Base-by-base conservation (phyloP, 345 rosid genomes). In the Populus pruinosa region DNA sequence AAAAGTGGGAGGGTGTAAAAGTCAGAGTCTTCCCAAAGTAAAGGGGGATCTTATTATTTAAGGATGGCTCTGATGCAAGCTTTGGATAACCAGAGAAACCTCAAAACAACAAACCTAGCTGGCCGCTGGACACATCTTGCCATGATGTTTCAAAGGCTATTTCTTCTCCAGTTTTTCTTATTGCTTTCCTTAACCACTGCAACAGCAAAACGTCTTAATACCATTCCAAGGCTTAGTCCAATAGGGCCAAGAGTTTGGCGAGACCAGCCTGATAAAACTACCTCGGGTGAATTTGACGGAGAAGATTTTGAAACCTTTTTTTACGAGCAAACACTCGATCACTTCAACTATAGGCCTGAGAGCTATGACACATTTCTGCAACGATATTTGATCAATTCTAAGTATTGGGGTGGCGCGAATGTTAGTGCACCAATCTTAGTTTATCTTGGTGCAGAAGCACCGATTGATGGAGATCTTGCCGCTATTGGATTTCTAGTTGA, bases 281-380 rank as follows among this genome's bases (percentile, higher is more conserved):
- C 70, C 20, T 33, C 0, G 5, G 71, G 80, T 36, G 70, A 44
- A 2, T 5, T 50, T 18, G 35, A 59, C 67, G 72, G 83, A 0
- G 69, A 79, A 10, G 85, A 83, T 20, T 33, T 80, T 0, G 67
- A 78, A 67, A 82, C 87, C 1, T 83, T 75, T 62, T 83, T 78
- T n/a, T 88, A 83, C 83, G 67, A 71, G 8, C 89, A 86, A 71
- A 83, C 91, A 21, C 82, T 88, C 1, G 91, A 88, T 73, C 91
- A 86, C 79, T 88, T 88, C 81, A 86, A 78, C 70, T 88, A 81
- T 41, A 80, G 62, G 31, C 88, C 88, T 11, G 82, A 88, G 68
- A 86, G 91, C 73, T 81, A 75, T 59, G 9, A 56, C 12, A 81
- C 78, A 14, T 88, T 88, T 61, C 80, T 35, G 47, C 91, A 86